A percentile compares a stretch with the other conserved stretches of the same genome.
phyloP scores from a whole-genome alignment of 2,329 filamentous ascomycete genomes.

The Tolypocladium inflatum region DNA sequence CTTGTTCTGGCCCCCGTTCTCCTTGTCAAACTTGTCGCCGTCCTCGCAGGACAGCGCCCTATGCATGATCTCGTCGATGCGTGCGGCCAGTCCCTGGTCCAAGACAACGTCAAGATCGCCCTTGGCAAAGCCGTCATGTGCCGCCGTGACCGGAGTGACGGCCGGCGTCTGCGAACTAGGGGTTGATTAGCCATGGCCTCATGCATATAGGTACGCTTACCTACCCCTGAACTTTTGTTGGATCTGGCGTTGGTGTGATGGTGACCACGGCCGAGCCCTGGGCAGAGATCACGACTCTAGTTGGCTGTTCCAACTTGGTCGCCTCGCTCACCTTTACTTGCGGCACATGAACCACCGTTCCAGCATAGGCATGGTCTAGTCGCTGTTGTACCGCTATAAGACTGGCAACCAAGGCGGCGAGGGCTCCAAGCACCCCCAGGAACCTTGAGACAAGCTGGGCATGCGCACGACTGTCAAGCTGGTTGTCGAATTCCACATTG shows the following conservation, averaged over 20 bases:
- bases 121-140: neutral
- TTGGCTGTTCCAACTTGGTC: no score
- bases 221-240: neutral
- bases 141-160: neutral
- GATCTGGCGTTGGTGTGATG: neutral
- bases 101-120: neutral
- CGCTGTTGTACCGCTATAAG: no score
- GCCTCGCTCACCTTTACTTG: no score
- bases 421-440: no score
- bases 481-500: neutral
- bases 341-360: no score
- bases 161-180: neutral
- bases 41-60: neutral
- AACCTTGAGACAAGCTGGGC: neutral
- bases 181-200: neutral
- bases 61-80: neutral
- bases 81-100: neutral
- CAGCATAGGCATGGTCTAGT: no score
- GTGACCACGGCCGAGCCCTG: neutral
- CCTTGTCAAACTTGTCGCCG: neutral
- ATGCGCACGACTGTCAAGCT: neutral
- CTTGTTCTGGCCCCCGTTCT: neutral
- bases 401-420: no score
- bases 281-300: neutral
- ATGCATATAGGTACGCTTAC: neutral